Evolutionary conservation across 1,284 basidiomycete genomes (phyloP), one percentile per base, ranked within the genome.

Genomic region (Melanopsichium pennsylvanicum): DNA sequence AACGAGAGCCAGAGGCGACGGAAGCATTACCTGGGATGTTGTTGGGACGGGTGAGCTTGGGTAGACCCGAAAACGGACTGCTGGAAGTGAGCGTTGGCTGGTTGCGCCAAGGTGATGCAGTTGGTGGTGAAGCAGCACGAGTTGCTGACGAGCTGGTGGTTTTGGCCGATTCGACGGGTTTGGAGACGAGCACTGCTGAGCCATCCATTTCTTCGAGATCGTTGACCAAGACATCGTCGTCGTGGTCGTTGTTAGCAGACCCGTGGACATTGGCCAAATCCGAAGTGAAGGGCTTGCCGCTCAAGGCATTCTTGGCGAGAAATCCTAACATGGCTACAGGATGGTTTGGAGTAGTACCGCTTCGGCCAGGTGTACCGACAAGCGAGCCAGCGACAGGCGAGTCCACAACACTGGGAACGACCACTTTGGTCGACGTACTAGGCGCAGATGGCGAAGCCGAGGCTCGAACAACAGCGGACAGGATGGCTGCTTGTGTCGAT

Each of bases 51-150:
- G 61, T 48, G 15, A 70, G 49, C 47, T 70, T 70, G 13, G 68
- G 68, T 8, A 61, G 55, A 15, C 68, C 68, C 13, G 68, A 70
- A 23, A 70, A 70, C 23, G 68, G 68, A 39, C 62, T 66, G 38
- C 57, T 66, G 10, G 68, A 70, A 4, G 62, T 70, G 32, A 70
- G 43, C 11, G 34, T 66, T 5, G 61, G 61, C 21, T 54, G 57
- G 27, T 70, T 70, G 3, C 67, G 40, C 67, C 67, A 70, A 5
- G 67, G 67, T 29, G 56, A 57, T 2, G 56, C 44, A 2, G 52
- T 49, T 6, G 35, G 32, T 1, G 51, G 29, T n/a, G 39, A 42
- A 13, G 46, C 36, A 22, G 44, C 12, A 4, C n/a, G 25, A 11
- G 37, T 36, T 5, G 23, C 43, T 3, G 32, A 5, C n/a, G 27